These are phyloP conservation scores for Crithidia expoeki DNA, from an alignment of 208 protist species.

Conservation along the genomic window DNA sequence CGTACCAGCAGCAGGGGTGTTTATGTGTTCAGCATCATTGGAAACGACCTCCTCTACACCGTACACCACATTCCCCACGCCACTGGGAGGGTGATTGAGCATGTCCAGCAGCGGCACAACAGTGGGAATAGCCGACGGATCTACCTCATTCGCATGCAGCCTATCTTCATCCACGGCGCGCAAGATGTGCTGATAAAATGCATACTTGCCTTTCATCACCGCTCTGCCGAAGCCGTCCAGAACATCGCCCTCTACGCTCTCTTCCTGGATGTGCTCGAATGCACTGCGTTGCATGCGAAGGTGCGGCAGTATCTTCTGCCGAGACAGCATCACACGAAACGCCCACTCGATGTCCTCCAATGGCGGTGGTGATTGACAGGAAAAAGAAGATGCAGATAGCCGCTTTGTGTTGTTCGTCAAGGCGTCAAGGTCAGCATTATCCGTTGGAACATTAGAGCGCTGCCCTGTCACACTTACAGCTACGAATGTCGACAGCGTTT, in stretches of 20 bases:
- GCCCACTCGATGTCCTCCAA: constrained; percentile 64
- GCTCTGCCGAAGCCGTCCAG: constrained; percentile 37
- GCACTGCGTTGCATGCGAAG: constrained; percentile 18
- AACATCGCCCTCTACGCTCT: constrained; percentile 26
- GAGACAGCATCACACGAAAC: constrained; percentile 63
- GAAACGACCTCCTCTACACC: constrained; percentile 25
- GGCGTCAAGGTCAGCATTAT: too few relatives aligned
- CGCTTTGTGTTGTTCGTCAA: background rate
- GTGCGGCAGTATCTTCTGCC: constrained; percentile 47
- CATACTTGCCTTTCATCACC: constrained; percentile 33
- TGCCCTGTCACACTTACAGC: too few relatives aligned
- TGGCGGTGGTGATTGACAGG: constrained; percentile 41
- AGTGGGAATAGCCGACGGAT: constrained; percentile 40
- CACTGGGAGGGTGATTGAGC: constrained; percentile 50
- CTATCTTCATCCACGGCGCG: constrained; percentile 40
- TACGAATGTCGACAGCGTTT: too few relatives aligned
- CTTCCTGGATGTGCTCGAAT: constrained; percentile 27
- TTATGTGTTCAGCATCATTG: too few relatives aligned
- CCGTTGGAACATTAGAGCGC: too few relatives aligned
- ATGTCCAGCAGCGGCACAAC: constrained; percentile 67
- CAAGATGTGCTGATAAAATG: constrained; percentile 40
- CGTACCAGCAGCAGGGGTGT: background rate
- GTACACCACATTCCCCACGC: constrained; percentile 43
- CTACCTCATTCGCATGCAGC: constrained; percentile 40
- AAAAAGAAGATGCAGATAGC: background rate